Evolutionary conservation across 1,284 basidiomycete species (phyloP).

Genomic region (Rugosomyces carneus): DNA sequence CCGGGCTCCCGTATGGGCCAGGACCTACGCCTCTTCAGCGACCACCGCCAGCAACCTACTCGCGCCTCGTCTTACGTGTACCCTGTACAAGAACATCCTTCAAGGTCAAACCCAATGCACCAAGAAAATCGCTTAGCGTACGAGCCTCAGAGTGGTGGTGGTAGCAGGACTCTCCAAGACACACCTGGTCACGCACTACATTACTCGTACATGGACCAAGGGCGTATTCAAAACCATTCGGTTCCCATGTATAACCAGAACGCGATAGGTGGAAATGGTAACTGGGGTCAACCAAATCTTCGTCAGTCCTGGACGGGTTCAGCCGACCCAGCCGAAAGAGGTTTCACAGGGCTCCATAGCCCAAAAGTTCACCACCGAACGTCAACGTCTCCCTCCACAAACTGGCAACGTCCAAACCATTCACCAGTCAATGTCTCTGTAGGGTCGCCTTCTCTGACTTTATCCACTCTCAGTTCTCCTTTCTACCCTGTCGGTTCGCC

Average conservation of each 20-base stretch:
- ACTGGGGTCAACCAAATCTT: slow-evolving; percentile 7
- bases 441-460: slow-evolving; percentile 3
- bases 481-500: slow-evolving; percentile 12
- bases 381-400: slow-evolving; percentile 4
- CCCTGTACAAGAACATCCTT: slow-evolving; percentile 21
- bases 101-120: slow-evolving; percentile 22
- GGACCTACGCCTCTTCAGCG: slow-evolving; percentile 20
- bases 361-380: slow-evolving; percentile 7
- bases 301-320: slow-evolving; percentile 14
- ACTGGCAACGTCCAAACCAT: slow-evolving; percentile 9
- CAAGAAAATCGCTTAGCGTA: slow-evolving; percentile 9
- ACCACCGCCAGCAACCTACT: slow-evolving; percentile 20
- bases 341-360: slow-evolving; percentile 4
- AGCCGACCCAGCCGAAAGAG: slow-evolving; percentile 3
- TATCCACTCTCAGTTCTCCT: slow-evolving; percentile 17
- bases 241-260: slow-evolving; percentile 16
- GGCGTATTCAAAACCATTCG: slow-evolving; percentile 16
- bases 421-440: slow-evolving; percentile 4
- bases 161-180: slow-evolving; percentile 6
- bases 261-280: slow-evolving; percentile 3
- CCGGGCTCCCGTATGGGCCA: slow-evolving; percentile 23
- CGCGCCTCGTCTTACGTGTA: slow-evolving; percentile 26
- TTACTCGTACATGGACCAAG: slow-evolving; percentile 15
- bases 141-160: slow-evolving; percentile 2
- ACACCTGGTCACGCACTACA: slow-evolving; percentile 1